These are phyloP conservation scores for Nicotiana paniculata DNA, from an alignment of 257 asterid genomes.

Conservation along the genomic window DNA sequence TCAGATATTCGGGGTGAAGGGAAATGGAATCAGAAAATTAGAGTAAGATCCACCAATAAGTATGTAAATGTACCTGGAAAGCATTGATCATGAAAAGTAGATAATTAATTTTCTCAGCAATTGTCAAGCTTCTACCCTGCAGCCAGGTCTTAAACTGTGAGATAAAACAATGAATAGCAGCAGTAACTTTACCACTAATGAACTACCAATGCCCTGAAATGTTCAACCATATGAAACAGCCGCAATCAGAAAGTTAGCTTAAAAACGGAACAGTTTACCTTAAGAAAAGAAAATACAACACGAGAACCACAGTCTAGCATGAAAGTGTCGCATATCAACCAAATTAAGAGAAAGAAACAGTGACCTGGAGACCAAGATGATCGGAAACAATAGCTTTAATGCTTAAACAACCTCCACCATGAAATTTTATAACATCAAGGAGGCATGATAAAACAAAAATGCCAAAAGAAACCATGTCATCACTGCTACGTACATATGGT, in stretches of 20 bases:
- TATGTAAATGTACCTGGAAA: slow-evolving; percentile 61
- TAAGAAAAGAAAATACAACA: not conserved
- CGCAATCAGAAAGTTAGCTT: not conserved
- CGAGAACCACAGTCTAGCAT: not conserved
- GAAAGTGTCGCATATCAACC: not conserved
- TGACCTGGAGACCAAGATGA: not conserved
- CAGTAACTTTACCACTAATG: not conserved
- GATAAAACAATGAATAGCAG: not conserved
- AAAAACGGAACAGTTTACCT: not conserved
- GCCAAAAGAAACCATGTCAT: not conserved
- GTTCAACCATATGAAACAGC: not conserved
- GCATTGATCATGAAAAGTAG: slow-evolving; percentile 95
- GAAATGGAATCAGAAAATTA: slow-evolving; percentile 1
- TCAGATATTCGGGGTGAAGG: not conserved
- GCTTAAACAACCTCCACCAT: not conserved
- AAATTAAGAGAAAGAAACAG: not conserved
- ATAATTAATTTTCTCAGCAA: slow-evolving; percentile 92
- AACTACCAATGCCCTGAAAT: not conserved
- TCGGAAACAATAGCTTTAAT: not conserved
- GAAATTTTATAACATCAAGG: not conserved
- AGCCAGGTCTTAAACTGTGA: slow-evolving; percentile 21
- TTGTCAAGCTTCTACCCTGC: slow-evolving; percentile 85
- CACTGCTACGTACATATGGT: not conserved
- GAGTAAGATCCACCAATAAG: not conserved
- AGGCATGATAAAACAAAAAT: not conserved